These are phyloP conservation scores for Penicillium sp. DNA, from an alignment of 2,329 filamentous ascomycete species.

Conservation along the genomic window DNA sequence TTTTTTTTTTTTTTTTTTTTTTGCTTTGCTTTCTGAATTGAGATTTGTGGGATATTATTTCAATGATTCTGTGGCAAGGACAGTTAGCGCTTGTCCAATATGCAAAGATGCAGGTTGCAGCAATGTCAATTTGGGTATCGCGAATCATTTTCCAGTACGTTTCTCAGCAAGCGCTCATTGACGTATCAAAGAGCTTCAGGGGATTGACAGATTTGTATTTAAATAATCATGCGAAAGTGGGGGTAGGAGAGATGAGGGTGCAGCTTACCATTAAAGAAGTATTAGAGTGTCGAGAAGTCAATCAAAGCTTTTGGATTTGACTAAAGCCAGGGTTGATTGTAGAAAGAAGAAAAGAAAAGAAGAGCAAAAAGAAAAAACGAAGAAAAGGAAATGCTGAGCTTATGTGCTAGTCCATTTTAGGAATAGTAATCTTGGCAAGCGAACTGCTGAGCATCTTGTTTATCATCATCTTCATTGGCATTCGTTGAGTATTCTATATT, in stretches of 20 bases:
- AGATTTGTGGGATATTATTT: conserved; percentile 10
- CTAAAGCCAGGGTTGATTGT: conserved; percentile 26
- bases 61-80: conserved; percentile 19
- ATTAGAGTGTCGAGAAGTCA: conserved; percentile 8
- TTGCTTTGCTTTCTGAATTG: conserved; percentile 5
- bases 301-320: conserved; percentile 19
- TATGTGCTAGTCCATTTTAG: conserved; percentile 15
- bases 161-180: conserved; percentile 44
- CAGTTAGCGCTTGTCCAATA: conserved; percentile 11
- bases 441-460: not conserved
- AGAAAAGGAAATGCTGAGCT: conserved; percentile 13
- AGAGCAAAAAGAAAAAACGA: conserved; percentile 20
- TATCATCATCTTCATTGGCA: conserved; percentile 5
- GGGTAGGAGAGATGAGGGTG: not conserved
- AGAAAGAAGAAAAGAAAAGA: conserved; percentile 10
- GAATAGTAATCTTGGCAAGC: conserved; percentile 11
- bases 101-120: not conserved
- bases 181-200: conserved; percentile 57
- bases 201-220: conserved; percentile 76
- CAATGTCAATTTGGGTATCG: conserved; percentile 4
- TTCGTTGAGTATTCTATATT: conserved; percentile 1
- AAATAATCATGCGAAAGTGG: conserved; percentile 60
- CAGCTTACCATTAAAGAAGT: conserved; percentile 32
- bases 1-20: conserved; percentile 22
- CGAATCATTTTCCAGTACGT: conserved; percentile 40